phyloP scores from a whole-genome alignment of 2,329 filamentous ascomycete species.

The Cucurbitaria berberidis region DNA sequence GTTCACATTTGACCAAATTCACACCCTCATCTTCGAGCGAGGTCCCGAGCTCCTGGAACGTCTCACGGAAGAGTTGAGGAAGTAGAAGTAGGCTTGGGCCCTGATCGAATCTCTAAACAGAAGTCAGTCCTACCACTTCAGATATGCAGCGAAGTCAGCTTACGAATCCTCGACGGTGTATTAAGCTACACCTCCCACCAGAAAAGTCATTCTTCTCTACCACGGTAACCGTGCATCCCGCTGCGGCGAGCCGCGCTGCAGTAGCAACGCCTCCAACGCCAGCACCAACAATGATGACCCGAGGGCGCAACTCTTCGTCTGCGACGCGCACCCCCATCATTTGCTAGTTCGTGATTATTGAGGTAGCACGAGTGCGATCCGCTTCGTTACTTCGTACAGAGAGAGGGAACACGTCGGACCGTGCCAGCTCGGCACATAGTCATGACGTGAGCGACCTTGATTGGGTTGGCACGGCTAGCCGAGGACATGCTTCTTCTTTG shows the following conservation, averaged over 20 bases:
- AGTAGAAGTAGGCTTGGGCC: conserved; percentile 76
- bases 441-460: conserved; percentile 19
- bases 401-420: neutral
- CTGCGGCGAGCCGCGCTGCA: conserved; percentile 72
- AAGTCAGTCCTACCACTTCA: conserved; percentile 5
- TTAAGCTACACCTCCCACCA: conserved; percentile 72
- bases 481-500: neutral
- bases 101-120: conserved; percentile 70
- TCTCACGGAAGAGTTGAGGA: conserved; percentile 72
- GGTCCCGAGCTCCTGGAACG: conserved; percentile 72
- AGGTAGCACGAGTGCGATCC: conserved; percentile 2
- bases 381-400: neutral
- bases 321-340: conserved; percentile 16
- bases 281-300: conserved; percentile 60
- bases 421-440: conserved; percentile 12
- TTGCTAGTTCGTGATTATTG: neutral
- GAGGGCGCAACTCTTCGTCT: conserved; percentile 18
- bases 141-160: conserved; percentile 8
- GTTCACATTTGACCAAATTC: conserved; percentile 72
- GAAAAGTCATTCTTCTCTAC: conserved; percentile 79
- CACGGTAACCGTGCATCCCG: conserved; percentile 74
- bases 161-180: conserved; percentile 65
- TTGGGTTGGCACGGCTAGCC: neutral
- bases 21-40: conserved; percentile 70
- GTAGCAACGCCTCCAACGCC: conserved; percentile 75